Evolutionary conservation across 164 flowering plant genomes (phyloP), one percentile per base, ranked within the genome.

Genomic region (Hamamelis virginiana): DNA sequence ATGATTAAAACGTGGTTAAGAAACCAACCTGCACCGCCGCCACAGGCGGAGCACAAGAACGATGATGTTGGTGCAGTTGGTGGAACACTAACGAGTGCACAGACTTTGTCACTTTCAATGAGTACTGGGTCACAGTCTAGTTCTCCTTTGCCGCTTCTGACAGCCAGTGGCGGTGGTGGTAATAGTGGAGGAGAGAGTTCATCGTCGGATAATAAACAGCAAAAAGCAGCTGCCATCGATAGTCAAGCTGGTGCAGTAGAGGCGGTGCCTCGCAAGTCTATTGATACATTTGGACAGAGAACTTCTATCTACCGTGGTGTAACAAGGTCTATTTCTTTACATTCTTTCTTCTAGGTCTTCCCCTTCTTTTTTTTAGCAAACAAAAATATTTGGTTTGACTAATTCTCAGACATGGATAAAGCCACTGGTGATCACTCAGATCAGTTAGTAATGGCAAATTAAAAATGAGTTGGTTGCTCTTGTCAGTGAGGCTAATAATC

Each of bases 301-400:
- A 94, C 98, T 61, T 94, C 98, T 0, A 91, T 94, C 27, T 94
- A 94, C 79, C 94, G 98, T 62, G 98, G 98, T 66, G 98, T 94
- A 19, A 94, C 98, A 55, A 91, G 94, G 98, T 94, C 43, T 15
- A 10, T 48, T 19, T 41, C 15, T 22, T 16, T 44, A 22, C 21
- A 11, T 50, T 43, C 2, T 23, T 21, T 16, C 43, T 64, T 59
- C 52, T n/a, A n/a, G n/a, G n/a, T n/a, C n/a, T 53, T 22, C 19
- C 0, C 12, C 28, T 38, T 22, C 18, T 26, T 52, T 14, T 64
- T n/a, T n/a, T n/a, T n/a, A n/a, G n/a, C n/a, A n/a, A n/a, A n/a
- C n/a, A n/a, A n/a, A n/a, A n/a, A n/a, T n/a, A n/a, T n/a, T n/a
- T n/a, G n/a, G n/a, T n/a, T n/a, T n/a, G n/a, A n/a, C n/a, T n/a